Percentiles rank a stretch among this genome's conserved stretches.
Evolutionary conservation across 768 basidiomycete genomes (phyloP).

Genomic region (Leucocoprinus birnbaumii): DNA sequence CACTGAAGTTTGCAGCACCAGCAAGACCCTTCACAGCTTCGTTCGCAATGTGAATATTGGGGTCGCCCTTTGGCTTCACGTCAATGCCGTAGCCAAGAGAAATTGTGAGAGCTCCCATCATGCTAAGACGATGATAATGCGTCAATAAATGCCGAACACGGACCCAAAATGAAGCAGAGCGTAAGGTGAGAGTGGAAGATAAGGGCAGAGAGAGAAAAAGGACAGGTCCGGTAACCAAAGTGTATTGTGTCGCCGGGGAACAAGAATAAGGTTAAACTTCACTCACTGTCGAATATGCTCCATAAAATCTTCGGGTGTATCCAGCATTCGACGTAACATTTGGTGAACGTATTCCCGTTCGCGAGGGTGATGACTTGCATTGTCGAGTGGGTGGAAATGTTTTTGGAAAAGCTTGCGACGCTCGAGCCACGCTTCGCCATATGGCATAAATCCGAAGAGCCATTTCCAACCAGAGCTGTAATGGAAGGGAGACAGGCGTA

Average conservation of each 20-base stretch:
- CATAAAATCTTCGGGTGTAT: slow-evolving; percentile 36
- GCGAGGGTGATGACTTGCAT: slow-evolving; percentile 38
- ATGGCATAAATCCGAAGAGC: slow-evolving; percentile 18
- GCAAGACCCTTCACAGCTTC: slow-evolving; percentile 24
- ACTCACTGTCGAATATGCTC: slow-evolving; percentile 44
- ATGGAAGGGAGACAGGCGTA: background rate
- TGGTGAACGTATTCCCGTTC: slow-evolving; percentile 41
- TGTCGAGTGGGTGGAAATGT: slow-evolving; percentile 41
- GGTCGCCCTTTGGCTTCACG: slow-evolving; percentile 28
- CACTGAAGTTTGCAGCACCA: slow-evolving; percentile 26
- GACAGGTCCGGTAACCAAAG: background rate
- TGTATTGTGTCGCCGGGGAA: background rate
- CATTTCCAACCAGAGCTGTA: slow-evolving; percentile 14
- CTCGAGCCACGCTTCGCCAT: slow-evolving; percentile 17
- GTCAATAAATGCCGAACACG: background rate
- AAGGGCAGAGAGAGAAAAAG: background rate
- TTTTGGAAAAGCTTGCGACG: slow-evolving; percentile 36
- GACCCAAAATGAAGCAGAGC: background rate
- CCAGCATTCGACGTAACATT: slow-evolving; percentile 38
- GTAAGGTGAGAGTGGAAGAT: background rate
- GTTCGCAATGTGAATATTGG: slow-evolving; percentile 28
- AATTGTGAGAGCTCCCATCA: slow-evolving; percentile 31
- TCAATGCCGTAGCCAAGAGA: slow-evolving; percentile 32
- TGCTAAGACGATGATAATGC: slow-evolving; percentile 25
- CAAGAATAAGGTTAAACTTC: no score